These are phyloP conservation scores for Rhizopogon vesiculosus DNA, from an alignment of 768 basidiomycete species.

Conservation along the genomic window DNA sequence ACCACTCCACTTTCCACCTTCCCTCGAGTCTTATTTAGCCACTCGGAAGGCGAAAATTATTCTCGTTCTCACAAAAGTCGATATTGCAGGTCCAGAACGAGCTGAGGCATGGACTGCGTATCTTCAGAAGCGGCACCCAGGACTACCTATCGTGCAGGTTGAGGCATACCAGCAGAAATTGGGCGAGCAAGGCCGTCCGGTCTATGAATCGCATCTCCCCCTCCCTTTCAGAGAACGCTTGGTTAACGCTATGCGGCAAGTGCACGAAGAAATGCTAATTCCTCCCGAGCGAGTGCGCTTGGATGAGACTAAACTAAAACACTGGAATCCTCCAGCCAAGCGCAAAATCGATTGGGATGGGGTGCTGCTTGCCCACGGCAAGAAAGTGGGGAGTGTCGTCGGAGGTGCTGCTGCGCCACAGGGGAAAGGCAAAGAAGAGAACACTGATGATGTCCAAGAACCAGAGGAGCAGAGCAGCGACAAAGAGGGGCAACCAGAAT, in stretches of 20 bases:
- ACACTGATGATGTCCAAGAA: conserved; percentile 17
- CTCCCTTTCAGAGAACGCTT: conserved; percentile 58
- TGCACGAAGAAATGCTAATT: conserved; percentile 61
- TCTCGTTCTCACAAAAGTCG: conserved; percentile 83
- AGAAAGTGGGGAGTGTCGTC: conserved; percentile 40
- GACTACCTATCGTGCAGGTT: conserved; percentile 62
- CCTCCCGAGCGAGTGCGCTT: conserved; percentile 57
- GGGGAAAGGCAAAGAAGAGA: conserved; percentile 10
- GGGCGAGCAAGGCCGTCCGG: conserved; percentile 42
- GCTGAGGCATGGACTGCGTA: conserved; percentile 63
- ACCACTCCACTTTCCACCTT: conserved; percentile 78
- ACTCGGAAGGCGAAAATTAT: conserved; percentile 34
- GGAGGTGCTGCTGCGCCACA: conserved; percentile 37
- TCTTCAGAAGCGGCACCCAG: conserved; percentile 50
- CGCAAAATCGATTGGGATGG: conserved; percentile 70
- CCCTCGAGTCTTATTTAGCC: conserved; percentile 61
- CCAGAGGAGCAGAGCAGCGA: conserved; percentile 17
- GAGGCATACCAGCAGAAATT: conserved; percentile 67
- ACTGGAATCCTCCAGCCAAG: conserved; percentile 67
- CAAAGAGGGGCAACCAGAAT: conserved; percentile 6
- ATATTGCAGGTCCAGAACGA: conserved; percentile 69
- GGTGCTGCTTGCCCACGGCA: conserved; percentile 41
- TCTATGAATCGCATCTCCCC: conserved; percentile 66
- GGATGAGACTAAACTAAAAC: conserved; percentile 43
- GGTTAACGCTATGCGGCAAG: conserved; percentile 56